Evolutionary conservation across 2,329 filamentous ascomycete genomes (phyloP).

Genomic region (Beauveria pseudobassiana): DNA sequence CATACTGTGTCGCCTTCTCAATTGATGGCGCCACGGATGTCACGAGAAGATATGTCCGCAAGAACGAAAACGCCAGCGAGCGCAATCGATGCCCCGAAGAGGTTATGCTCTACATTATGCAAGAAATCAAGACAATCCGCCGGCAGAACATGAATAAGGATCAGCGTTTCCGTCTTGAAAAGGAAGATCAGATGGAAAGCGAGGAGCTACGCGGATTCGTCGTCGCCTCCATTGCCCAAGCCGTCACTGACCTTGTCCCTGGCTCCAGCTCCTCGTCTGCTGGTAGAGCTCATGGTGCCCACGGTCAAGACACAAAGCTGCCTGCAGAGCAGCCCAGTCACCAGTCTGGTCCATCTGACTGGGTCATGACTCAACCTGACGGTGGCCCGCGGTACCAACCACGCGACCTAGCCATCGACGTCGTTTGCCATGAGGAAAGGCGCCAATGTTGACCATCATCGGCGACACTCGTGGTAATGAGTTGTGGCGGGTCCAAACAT

Average conservation of each 20-base stretch:
- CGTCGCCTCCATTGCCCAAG: slow-evolving; percentile 64
- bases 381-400: slow-evolving; percentile 34
- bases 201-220: slow-evolving; percentile 68
- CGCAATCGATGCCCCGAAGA: slow-evolving; percentile 79
- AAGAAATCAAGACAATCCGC: slow-evolving; percentile 81
- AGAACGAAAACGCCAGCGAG: slow-evolving; percentile 62
- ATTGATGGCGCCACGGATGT: slow-evolving; percentile 71
- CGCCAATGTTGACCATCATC: slow-evolving; percentile 1
- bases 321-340: slow-evolving; percentile 51
- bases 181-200: slow-evolving; percentile 71
- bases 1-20: slow-evolving; percentile 94
- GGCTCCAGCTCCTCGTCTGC: slow-evolving; percentile 28
- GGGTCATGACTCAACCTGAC: slow-evolving; percentile 41
- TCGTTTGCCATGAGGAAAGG: slow-evolving; percentile 23
- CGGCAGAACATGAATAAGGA: slow-evolving; percentile 80
- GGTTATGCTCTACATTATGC: slow-evolving; percentile 82
- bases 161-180: slow-evolving; percentile 71
- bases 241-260: slow-evolving; percentile 61
- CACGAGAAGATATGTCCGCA: slow-evolving; percentile 62
- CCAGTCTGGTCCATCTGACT: slow-evolving; percentile 44
- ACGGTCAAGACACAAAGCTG: slow-evolving; percentile 50
- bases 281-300: slow-evolving; percentile 17
- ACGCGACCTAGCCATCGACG: slow-evolving; percentile 36
- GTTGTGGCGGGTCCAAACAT: slow-evolving; percentile 14
- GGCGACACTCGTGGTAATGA: slow-evolving; percentile 7